phyloP scores from a whole-genome alignment of 768 basidiomycete species.

The Pleurotus djamor region DNA sequence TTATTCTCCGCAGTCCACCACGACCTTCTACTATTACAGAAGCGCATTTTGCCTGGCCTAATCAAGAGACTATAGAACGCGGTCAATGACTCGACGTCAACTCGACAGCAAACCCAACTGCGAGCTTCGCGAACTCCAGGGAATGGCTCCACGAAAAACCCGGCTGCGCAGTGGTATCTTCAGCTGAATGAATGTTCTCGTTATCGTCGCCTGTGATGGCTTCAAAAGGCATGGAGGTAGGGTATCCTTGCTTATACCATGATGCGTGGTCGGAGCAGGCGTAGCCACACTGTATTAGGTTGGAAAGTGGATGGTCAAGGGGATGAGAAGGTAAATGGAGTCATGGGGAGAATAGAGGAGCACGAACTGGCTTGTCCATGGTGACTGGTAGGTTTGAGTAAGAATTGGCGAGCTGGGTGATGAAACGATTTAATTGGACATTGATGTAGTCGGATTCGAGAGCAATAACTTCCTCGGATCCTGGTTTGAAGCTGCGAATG shows the following conservation, averaged over 20 bases:
- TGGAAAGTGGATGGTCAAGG: neutral
- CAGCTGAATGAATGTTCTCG: conserved; percentile 38
- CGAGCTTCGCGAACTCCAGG: conserved; percentile 56
- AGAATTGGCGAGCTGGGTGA: neutral
- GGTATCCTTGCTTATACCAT: conserved; percentile 63
- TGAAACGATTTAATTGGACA: neutral
- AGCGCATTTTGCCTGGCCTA: too few species aligned
- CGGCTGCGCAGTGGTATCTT: conserved; percentile 30
- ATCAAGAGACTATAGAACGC: too few species aligned
- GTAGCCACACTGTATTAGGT: conserved; percentile 48
- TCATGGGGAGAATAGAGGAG: too few species aligned
- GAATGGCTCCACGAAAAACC: conserved; percentile 62
- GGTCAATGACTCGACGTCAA: neutral
- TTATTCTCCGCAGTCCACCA: too few species aligned
- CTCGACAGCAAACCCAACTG: conserved; percentile 13
- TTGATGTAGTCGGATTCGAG: conserved; percentile 10
- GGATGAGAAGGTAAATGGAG: neutral
- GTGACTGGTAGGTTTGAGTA: conserved; percentile 2
- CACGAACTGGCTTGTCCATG: conserved; percentile 22
- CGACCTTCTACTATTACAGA: too few species aligned
- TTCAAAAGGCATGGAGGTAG: conserved; percentile 27
- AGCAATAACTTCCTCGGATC: conserved; percentile 34
- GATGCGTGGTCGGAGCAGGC: conserved; percentile 72
- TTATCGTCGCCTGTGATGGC: conserved; percentile 19
- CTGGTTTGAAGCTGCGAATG: conserved; percentile 39